Evolutionary conservation across 2,329 filamentous ascomycete genomes (phyloP), one percentile per base, ranked within the genome.

Genomic region (Clonostachys rhizophaga): DNA sequence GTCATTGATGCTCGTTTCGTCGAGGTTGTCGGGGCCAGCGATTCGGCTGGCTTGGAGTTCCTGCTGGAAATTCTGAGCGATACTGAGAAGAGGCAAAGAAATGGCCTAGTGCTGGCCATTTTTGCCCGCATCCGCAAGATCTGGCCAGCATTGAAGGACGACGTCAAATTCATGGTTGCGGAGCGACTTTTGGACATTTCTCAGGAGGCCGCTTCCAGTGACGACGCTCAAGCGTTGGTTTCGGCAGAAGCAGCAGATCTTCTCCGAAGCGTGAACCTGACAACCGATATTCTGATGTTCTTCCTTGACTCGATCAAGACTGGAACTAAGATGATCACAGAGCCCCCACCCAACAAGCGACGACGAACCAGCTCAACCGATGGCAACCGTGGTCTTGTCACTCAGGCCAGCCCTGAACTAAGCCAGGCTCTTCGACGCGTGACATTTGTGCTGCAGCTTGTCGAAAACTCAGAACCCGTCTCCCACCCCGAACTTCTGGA

Each of bases 371-470:
- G 88, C 65, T 82, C 86, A 47, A 84, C 81, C 14, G 86, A 88
- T 53, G 78, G 80, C 54, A 77, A 81, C 47, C 71, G 73, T 46
- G 79, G 78, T 42, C 72, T 82, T 46, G 76, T 79, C 35, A 72
- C 78, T 13, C 81, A 84, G 52, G 78, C 84, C 47, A 81, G 83
- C 34, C 75, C 79, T 7, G 83, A 89, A 58, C 67, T 91, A 33
- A 81, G 79, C 53, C 75, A 78, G 43, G 78, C 85, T 7, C 76
- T 96, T 52, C 82, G 83, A 55, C 87, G 86, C 56, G 79, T 92
- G 47, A 96, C 91, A 0, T 84, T 96, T 59, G 88, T 96, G 11
- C 74, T 97, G 36, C 91, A 97, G 63, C 70, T 97, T 24, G 81
- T 97, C 14, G 91, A 97, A 60, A 82, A 81, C 43, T 92, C 91